Percentiles rank a stretch among this genome's conserved stretches.
Evolutionary conservation across 305 asterid genomes (phyloP).

Genomic region (Ajuga reptans): DNA sequence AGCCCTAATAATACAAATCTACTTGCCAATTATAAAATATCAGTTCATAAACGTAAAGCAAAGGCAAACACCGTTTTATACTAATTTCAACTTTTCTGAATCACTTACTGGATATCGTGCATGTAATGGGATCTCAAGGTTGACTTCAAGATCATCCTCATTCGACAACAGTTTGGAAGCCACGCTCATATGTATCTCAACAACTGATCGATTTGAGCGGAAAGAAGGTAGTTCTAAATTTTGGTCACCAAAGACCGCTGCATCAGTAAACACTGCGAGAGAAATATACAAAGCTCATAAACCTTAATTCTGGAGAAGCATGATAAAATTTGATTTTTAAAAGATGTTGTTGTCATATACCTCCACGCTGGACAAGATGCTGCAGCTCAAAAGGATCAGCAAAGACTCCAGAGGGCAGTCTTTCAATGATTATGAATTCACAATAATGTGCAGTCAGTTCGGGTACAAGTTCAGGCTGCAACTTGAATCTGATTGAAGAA

Average conservation of each 20-base stretch:
- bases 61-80: not conserved
- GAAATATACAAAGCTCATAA: not conserved
- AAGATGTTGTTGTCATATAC: constrained; percentile 29
- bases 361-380: constrained; percentile 63
- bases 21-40: not conserved
- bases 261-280: constrained; percentile 51
- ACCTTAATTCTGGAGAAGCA: not conserved
- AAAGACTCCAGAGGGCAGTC: constrained; percentile 72
- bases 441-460: constrained; percentile 34
- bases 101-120: constrained; percentile 70
- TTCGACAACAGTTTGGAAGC: constrained; percentile 26
- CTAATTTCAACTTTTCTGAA: not conserved
- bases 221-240: constrained; percentile 76
- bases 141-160: constrained; percentile 34
- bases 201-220: constrained; percentile 59
- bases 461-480: constrained; percentile 23
- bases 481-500: constrained; percentile 40
- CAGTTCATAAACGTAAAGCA: not conserved
- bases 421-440: constrained; percentile 46
- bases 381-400: constrained; percentile 89
- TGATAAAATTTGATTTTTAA: not conserved
- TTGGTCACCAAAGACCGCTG: constrained; percentile 80
- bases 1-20: not conserved
- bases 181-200: constrained; percentile 57
- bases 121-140: constrained; percentile 60